phyloP scores from a whole-genome alignment of 331 rosid species.

The Spiraea crenata region DNA sequence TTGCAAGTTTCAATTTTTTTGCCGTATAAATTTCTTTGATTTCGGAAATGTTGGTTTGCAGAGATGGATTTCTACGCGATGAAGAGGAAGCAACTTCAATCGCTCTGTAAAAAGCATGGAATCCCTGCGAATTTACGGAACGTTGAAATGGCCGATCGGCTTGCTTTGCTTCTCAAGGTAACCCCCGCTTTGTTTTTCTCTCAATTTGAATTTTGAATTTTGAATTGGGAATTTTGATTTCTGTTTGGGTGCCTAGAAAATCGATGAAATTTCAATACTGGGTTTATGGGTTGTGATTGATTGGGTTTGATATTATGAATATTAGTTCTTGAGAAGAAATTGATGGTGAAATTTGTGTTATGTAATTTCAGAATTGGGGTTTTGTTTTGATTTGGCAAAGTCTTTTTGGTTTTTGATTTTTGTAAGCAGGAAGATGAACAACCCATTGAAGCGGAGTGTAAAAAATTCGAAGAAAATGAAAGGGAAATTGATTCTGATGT shows the following conservation, averaged over 20 bases:
- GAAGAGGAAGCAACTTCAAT: constrained; percentile 51
- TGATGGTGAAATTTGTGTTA: background rate
- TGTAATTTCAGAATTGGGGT: background rate
- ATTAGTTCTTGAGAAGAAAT: background rate
- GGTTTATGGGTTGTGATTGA: background rate
- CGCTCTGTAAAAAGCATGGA: constrained; percentile 45
- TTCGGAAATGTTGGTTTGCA: background rate
- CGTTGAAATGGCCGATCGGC: constrained; percentile 41
- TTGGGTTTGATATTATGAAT: background rate
- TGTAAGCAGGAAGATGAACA: constrained; percentile 23
- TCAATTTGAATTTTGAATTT: background rate
- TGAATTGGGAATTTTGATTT: background rate
- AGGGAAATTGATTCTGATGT: constrained; percentile 9
- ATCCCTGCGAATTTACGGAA: constrained; percentile 48
- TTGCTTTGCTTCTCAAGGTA: constrained; percentile 40
- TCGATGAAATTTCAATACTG: background rate
- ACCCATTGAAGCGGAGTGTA: background rate
- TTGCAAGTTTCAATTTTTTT: background rate
- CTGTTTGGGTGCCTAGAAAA: constrained; percentile 10
- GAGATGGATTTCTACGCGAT: constrained; percentile 38
- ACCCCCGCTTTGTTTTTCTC: background rate
- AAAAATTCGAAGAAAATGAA: constrained; percentile 6
- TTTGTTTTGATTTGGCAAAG: background rate
- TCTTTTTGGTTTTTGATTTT: background rate
- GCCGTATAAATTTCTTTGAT: background rate